A percentile compares a stretch with the other conserved stretches of the same genome.
Evolutionary conservation across 2,329 filamentous ascomycete species (phyloP).

Genomic region (Bisporella sp.): DNA sequence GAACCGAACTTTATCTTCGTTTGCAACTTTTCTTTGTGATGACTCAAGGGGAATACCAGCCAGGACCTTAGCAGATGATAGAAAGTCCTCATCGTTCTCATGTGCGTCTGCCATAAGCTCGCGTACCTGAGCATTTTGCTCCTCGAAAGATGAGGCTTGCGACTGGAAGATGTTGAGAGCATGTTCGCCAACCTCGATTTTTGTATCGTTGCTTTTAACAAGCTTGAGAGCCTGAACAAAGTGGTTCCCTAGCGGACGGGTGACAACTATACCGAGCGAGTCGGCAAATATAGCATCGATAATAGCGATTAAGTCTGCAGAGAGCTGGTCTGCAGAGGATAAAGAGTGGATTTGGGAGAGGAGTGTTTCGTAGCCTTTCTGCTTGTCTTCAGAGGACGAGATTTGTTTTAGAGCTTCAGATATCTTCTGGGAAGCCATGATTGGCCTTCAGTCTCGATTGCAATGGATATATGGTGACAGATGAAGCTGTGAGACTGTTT

Average conservation of each 20-base stretch:
- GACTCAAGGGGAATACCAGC: conserved; percentile 77
- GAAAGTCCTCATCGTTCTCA: conserved; percentile 75
- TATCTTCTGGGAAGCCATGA: conserved; percentile 32
- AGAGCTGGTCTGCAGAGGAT: conserved; percentile 13
- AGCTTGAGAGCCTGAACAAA: conserved; percentile 59
- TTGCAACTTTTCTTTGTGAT: conserved; percentile 75
- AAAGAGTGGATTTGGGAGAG: conserved; percentile 32
- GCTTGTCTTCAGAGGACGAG: conserved; percentile 34
- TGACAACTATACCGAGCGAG: conserved; percentile 26
- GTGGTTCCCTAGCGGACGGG: conserved; percentile 27
- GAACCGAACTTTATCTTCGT: conserved; percentile 73
- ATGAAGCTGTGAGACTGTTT: no score
- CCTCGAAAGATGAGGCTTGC: conserved; percentile 67
- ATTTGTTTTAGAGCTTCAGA: conserved; percentile 36
- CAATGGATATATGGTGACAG: no score
- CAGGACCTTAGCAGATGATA: conserved; percentile 68
- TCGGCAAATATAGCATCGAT: conserved; percentile 27
- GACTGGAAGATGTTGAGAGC: conserved; percentile 59
- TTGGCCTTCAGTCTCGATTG: neutral
- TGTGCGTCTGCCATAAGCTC: conserved; percentile 78
- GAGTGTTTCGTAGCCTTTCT: conserved; percentile 39
- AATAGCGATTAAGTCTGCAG: conserved; percentile 22
- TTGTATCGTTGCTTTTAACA: conserved; percentile 55
- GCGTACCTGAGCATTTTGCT: conserved; percentile 74
- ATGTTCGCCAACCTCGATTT: conserved; percentile 69